phyloP scores from a whole-genome alignment of 1,284 basidiomycete genomes.

The Cryptococcus sp. region DNA sequence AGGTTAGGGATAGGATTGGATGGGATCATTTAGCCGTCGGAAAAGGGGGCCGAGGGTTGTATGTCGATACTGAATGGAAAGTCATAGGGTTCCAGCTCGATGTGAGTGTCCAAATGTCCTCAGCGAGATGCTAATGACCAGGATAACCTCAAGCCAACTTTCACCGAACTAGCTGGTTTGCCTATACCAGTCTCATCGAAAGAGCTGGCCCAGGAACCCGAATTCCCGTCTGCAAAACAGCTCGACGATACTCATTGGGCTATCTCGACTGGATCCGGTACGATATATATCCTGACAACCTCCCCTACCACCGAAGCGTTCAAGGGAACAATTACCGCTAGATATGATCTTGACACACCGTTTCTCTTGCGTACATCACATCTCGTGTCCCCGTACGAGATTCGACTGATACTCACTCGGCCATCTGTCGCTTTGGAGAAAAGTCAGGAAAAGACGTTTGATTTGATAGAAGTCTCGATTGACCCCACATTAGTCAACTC shows the following conservation, averaged over 20 bases:
- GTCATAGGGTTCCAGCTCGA: slow-evolving; percentile 61
- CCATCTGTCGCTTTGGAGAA: slow-evolving; percentile 8
- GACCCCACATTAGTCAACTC: slow-evolving; percentile 13
- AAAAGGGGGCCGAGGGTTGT: slow-evolving; percentile 53
- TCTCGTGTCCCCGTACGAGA: slow-evolving; percentile 7
- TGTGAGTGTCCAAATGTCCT: slow-evolving; percentile 14
- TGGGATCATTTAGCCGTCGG: slow-evolving; percentile 73
- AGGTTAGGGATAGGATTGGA: slow-evolving; percentile 74
- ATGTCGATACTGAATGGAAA: slow-evolving; percentile 64
- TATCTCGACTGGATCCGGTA: slow-evolving; percentile 68
- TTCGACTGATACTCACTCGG: slow-evolving; percentile 23
- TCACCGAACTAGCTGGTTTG: slow-evolving; percentile 59
- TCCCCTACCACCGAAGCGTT: slow-evolving; percentile 39
- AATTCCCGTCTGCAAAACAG: slow-evolving; percentile 72
- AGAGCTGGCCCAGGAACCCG: slow-evolving; percentile 50
- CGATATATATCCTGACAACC: slow-evolving; percentile 56
- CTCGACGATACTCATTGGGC: slow-evolving; percentile 56
- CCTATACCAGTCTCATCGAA: slow-evolving; percentile 48
- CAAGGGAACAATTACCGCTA: slow-evolving; percentile 53
- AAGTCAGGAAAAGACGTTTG: slow-evolving; percentile 21
- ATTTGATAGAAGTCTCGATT: slow-evolving; percentile 33
- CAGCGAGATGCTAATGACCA: slow-evolving; percentile 38
- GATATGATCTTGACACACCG: slow-evolving; percentile 57
- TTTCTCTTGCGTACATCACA: slow-evolving; percentile 50
- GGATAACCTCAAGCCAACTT: slow-evolving; percentile 56